Evolutionary conservation across 2,329 filamentous ascomycete species (phyloP), one percentile per base, ranked within the genome.

Genomic region (Colletotrichum simmondsii): DNA sequence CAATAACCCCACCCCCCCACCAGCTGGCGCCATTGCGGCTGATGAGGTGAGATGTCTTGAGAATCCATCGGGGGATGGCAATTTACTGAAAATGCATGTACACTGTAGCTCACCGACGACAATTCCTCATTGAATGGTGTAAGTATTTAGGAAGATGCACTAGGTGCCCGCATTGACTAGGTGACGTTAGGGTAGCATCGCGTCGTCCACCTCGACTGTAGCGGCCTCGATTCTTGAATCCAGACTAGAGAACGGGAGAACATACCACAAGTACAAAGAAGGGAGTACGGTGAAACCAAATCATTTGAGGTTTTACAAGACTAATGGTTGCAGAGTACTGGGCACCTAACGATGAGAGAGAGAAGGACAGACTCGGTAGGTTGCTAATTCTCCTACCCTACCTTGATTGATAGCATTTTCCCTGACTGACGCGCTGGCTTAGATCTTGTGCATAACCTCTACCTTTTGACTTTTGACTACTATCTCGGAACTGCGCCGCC

Each of bases 391-490:
- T 28, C 37, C 12, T 5, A 12, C n/a, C 10, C 28, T 30, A 30
- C 14, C 14, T 37, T 7, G 7, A 10, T 19, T 32, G 30, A 32
- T 8, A 1, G 11, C 32, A 12, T 12, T 26, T 14, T 49, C 28
- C 4, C 28, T 65, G 8, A 54, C n/a, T 46, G 30, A 56, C 42
- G 3, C 6, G 42, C 19, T 5, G 19, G 11, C 5, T 14, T 16
- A 78, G 81, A 84, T 65, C 70, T 84, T 1, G 80, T 83, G 73
- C 82, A 84, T 64, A 78, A 82, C 28, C 71, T 83, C 0, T 80
- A 80, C 46, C 58, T 73, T 0, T 71, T 83, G 4, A 83, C 81
- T 0, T 75, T 82, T 14, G 77, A 78, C 2, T 77, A 78, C 8
- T 79, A 79, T 30, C 75, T 83, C 0, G 80, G 74, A 32, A 56